A percentile compares a stretch with the other conserved stretches of the same genome.
phyloP scores from a whole-genome alignment of 176 grass and related monocot species.

The Elaeis guineensis region DNA sequence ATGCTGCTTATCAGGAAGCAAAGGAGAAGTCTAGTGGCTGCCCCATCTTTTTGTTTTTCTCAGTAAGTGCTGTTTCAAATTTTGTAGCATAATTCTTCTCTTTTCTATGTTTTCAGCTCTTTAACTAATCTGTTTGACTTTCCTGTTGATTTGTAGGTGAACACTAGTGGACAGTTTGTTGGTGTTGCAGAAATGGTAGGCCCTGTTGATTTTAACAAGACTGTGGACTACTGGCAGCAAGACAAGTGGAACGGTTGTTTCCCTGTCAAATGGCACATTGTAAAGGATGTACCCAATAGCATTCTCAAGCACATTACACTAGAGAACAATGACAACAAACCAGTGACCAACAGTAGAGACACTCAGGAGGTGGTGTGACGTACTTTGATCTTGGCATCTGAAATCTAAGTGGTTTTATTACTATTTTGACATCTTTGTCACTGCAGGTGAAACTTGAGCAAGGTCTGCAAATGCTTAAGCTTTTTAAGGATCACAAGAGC shows the following conservation, averaged over 20 bases:
- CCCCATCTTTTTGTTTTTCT: constrained; percentile 2
- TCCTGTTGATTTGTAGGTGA: constrained; percentile 1
- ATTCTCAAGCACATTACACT: constrained; percentile 9
- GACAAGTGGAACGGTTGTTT: constrained; percentile 10
- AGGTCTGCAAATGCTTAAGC: constrained; percentile 3
- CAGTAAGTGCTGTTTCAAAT: neutral
- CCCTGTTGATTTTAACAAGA: constrained; percentile 8
- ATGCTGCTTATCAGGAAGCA: constrained; percentile 1
- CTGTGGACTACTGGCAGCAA: constrained; percentile 8
- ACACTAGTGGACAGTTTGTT: constrained; percentile 9
- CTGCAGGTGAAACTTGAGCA: constrained; percentile 4
- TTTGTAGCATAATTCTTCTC: too few relatives aligned
- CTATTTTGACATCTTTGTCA: neutral
- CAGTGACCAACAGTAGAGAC: constrained; percentile 14
- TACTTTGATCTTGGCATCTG: neutral
- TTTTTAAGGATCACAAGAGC: neutral
- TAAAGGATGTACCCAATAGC: constrained; percentile 13
- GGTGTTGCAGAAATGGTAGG: constrained; percentile 17
- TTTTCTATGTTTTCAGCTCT: too few relatives aligned
- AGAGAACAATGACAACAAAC: constrained; percentile 15
- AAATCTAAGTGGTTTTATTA: neutral
- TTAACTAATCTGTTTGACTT: neutral
- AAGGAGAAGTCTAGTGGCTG: neutral
- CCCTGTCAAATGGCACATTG: constrained; percentile 12
- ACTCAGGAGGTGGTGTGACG: neutral